These are phyloP conservation scores for Nemania sp. DNA, from an alignment of 2,329 filamentous ascomycete species.

Conservation along the genomic window DNA sequence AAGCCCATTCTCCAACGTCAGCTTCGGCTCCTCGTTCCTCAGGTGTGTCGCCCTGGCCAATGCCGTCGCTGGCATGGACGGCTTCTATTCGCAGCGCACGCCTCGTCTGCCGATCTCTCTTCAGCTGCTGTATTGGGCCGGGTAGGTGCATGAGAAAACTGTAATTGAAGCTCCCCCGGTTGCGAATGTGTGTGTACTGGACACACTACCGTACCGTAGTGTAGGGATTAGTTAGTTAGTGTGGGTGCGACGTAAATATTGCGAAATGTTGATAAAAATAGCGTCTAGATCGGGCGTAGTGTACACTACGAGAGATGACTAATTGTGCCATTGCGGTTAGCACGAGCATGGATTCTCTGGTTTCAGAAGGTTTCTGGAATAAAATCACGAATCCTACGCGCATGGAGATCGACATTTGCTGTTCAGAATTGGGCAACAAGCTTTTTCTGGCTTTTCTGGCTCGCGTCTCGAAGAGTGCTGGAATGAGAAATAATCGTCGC, in stretches of 20 bases:
- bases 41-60: background rate
- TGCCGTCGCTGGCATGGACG: background rate
- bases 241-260: no score
- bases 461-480: slow-evolving; percentile 1
- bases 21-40: no score
- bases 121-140: background rate
- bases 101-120: slow-evolving; percentile 8
- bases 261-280: slow-evolving; percentile 20
- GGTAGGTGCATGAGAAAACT: no score
- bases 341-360: no score
- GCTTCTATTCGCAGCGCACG: background rate
- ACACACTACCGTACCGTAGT: no score
- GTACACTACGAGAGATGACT: background rate
- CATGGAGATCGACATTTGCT: slow-evolving; percentile 13
- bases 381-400: slow-evolving; percentile 13
- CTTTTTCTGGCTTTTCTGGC: background rate
- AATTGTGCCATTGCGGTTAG: no score
- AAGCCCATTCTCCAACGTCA: no score
- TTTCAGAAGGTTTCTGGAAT: slow-evolving; percentile 14
- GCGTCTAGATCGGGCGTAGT: background rate
- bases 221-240: no score
- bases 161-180: no score
- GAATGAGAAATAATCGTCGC: slow-evolving; percentile 11
- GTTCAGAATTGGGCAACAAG: slow-evolving; percentile 1
- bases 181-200: no score